phyloP scores from a whole-genome alignment of 768 basidiomycete species.

The Favolaschia claudopus region DNA sequence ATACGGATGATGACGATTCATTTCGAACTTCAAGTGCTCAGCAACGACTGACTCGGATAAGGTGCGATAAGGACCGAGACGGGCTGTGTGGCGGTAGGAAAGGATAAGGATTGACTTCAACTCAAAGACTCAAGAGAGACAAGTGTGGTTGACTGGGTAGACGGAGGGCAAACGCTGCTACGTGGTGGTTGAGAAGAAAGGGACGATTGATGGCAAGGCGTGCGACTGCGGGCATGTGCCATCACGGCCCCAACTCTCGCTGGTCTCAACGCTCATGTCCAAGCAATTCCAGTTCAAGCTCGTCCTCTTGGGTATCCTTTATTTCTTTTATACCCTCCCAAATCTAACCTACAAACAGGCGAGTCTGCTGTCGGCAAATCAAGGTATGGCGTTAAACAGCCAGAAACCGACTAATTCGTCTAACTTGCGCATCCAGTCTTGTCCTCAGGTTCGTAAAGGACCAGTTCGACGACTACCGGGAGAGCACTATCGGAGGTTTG shows the following conservation, averaged over 20 bases:
- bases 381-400: conserved; percentile 58
- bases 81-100: conserved; percentile 10
- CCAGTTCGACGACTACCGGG: conserved; percentile 94
- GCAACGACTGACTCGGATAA: conserved; percentile 10
- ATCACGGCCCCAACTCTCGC: conserved; percentile 36
- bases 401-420: conserved; percentile 32
- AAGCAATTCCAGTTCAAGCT: conserved; percentile 96
- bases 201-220: background rate
- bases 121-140: conserved; percentile 29
- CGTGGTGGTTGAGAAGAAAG: conserved; percentile 17
- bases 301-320: conserved; percentile 78
- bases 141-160: conserved; percentile 1
- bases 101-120: conserved; percentile 26
- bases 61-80: conserved; percentile 20
- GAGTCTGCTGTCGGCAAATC: conserved; percentile 99
- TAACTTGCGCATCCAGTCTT: conserved; percentile 60
- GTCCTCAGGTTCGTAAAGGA: conserved; percentile 97
- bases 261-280: conserved; percentile 77
- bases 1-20: conserved; percentile 94
- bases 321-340: background rate
- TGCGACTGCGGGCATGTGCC: conserved; percentile 32
- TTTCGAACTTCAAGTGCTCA: conserved; percentile 40
- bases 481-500: conserved; percentile 91
- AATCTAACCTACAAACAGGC: conserved; percentile 56
- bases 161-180: conserved; percentile 11